Percentiles rank a stretch among this genome's conserved stretches.
Conservation (phyloP, 2,329 filamentous ascomycete genomes). For the Cytospora chrysosperma region DNA sequence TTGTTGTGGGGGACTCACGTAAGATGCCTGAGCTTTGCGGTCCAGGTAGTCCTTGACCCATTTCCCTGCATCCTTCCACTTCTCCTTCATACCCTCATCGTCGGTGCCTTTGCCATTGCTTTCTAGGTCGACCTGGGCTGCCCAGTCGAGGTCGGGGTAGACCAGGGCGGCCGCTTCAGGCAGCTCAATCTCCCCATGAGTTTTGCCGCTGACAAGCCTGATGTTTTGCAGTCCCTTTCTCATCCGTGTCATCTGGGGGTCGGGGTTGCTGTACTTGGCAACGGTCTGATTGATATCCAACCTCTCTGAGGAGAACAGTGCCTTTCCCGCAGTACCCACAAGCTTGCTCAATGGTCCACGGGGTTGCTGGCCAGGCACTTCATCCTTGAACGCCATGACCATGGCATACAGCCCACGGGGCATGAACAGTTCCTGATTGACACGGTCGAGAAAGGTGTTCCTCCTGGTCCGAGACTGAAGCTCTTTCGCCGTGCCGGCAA, state of each 20-base stretch:
- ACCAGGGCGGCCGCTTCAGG: constrained; percentile 40
- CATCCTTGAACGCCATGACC: constrained; percentile 33
- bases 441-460: constrained; percentile 32
- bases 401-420: constrained; percentile 33
- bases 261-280: constrained; percentile 33
- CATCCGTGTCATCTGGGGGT: constrained; percentile 25
- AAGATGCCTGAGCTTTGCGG: constrained; percentile 45
- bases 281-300: constrained; percentile 38
- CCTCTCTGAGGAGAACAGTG: constrained; percentile 21
- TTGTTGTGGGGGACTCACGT: constrained; percentile 33
- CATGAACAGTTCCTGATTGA: constrained; percentile 34
- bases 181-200: constrained; percentile 37
- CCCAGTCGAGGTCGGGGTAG: constrained; percentile 37
- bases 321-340: constrained; percentile 18
- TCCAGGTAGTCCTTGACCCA: constrained; percentile 50
- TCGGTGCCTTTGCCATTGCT: constrained; percentile 26
- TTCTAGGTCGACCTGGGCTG: constrained; percentile 28
- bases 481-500: constrained; percentile 30
- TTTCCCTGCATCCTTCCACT: constrained; percentile 34
- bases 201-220: constrained; percentile 36
- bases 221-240: constrained; percentile 34
- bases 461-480: constrained; percentile 30
- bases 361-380: constrained; percentile 22
- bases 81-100: constrained; percentile 22
- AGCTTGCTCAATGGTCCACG: constrained; percentile 25